Evolutionary conservation across 441 rosid genomes (phyloP).

Genomic region (Pelargonium citronellum): DNA sequence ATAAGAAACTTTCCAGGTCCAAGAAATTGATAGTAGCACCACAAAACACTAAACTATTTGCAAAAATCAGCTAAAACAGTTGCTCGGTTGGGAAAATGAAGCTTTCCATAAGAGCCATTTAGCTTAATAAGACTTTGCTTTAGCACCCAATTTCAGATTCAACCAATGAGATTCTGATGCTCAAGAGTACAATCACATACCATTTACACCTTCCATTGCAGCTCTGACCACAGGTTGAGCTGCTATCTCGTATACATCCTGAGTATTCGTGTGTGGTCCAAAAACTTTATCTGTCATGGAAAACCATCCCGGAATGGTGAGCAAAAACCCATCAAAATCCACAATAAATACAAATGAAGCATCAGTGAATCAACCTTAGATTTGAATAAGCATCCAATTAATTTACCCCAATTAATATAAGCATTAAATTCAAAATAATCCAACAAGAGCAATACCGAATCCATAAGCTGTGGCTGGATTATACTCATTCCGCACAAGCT

Average conservation of each 20-base stretch:
- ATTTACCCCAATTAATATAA: conserved; percentile 2
- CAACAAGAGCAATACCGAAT: conserved; percentile 47
- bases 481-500: conserved; percentile 77
- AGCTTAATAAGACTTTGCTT: background rate
- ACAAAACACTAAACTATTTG: background rate
- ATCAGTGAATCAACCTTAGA: conserved; percentile 4
- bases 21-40: background rate
- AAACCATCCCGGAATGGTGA: conserved; percentile 3
- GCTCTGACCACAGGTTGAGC: conserved; percentile 91
- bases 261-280: conserved; percentile 70
- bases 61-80: background rate
- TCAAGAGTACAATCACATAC: conserved; percentile 33
- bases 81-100: background rate
- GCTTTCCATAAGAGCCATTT: background rate
- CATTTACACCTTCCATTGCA: conserved; percentile 99
- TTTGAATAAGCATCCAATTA: conserved; percentile 1
- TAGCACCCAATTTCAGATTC: background rate
- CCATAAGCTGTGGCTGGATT: conserved; percentile 86
- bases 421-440: conserved; percentile 5
- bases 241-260: conserved; percentile 87
- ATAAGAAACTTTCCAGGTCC: background rate
- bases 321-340: conserved; percentile 8
- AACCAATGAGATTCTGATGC: conserved; percentile 10
- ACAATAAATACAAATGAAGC: background rate
- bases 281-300: conserved; percentile 73